phyloP scores from a whole-genome alignment of 2,329 filamentous ascomycete genomes.

The Sporothrix euskadiensis region DNA sequence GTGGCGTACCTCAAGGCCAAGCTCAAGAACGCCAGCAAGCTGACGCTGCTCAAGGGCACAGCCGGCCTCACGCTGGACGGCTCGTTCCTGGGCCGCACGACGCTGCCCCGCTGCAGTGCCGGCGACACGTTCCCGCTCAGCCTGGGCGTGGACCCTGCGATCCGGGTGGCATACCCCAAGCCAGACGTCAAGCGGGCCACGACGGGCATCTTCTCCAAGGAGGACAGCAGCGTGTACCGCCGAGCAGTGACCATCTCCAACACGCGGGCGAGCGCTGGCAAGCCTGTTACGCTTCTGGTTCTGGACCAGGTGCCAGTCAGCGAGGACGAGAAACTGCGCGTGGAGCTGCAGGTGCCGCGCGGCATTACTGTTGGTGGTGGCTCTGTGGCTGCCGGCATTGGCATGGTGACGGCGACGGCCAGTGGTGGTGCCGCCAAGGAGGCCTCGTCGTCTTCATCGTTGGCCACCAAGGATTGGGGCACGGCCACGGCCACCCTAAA shows the following conservation, averaged over 20 bases:
- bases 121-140: slow-evolving; percentile 56
- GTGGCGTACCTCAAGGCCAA: slow-evolving; percentile 61
- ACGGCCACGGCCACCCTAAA: slow-evolving; percentile 54
- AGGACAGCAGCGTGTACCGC: slow-evolving; percentile 53
- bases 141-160: slow-evolving; percentile 61
- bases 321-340: slow-evolving; percentile 58
- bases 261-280: slow-evolving; percentile 44
- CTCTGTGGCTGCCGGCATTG: slow-evolving; percentile 36
- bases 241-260: slow-evolving; percentile 55
- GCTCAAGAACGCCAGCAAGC: slow-evolving; percentile 56
- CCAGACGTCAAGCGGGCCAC: slow-evolving; percentile 55
- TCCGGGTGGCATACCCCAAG: slow-evolving; percentile 57
- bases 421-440: slow-evolving; percentile 28
- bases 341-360: slow-evolving; percentile 52
- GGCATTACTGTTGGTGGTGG: slow-evolving; percentile 48
- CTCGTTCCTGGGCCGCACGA: slow-evolving; percentile 59
- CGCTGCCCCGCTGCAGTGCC: slow-evolving; percentile 56
- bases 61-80: slow-evolving; percentile 64
- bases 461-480: slow-evolving; percentile 51
- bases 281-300: slow-evolving; percentile 51
- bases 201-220: slow-evolving; percentile 55
- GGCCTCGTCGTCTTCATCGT: slow-evolving; percentile 21
- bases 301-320: slow-evolving; percentile 64
- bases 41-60: slow-evolving; percentile 57
- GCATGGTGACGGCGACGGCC: slow-evolving; percentile 34